Conservation (phyloP, 352 stramenopile genomes). For the Phytophthora constricta region DNA sequence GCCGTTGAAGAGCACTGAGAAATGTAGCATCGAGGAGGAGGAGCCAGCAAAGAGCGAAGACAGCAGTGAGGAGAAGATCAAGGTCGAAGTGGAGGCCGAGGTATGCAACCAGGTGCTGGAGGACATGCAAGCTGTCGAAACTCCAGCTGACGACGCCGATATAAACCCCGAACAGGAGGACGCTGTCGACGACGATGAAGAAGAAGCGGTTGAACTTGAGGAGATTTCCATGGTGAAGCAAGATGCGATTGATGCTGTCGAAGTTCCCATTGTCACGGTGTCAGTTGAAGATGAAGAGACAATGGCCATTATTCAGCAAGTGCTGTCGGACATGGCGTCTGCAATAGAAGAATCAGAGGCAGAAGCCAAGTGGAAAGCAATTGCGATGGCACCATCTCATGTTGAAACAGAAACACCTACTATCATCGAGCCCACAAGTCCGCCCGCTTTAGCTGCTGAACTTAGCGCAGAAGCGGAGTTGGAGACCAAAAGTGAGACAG, state of each 20-base stretch:
- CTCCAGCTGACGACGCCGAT: conserved; percentile 36
- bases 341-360: conserved; percentile 18
- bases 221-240: conserved; percentile 10
- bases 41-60: conserved; percentile 20
- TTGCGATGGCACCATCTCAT: not conserved
- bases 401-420: conserved; percentile 3
- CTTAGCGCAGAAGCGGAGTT: not conserved
- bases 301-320: conserved; percentile 16
- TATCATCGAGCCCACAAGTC: not conserved
- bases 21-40: conserved; percentile 19
- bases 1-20: conserved; percentile 10
- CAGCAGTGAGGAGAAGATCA: conserved; percentile 6
- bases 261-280: not conserved
- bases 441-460: not conserved
- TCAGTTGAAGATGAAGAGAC: conserved; percentile 22
- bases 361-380: not conserved
- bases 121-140: conserved; percentile 31
- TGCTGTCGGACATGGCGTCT: conserved; percentile 21
- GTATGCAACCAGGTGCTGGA: conserved; percentile 38
- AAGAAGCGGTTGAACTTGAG: conserved; percentile 12
- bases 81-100: conserved; percentile 21
- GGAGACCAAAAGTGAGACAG: conserved; percentile 10
- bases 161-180: conserved; percentile 29
- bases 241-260: conserved; percentile 8
- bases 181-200: conserved; percentile 19